These are phyloP conservation scores for Mariannaea elegans DNA, from an alignment of 2,329 filamentous ascomycete species.

Conservation along the genomic window DNA sequence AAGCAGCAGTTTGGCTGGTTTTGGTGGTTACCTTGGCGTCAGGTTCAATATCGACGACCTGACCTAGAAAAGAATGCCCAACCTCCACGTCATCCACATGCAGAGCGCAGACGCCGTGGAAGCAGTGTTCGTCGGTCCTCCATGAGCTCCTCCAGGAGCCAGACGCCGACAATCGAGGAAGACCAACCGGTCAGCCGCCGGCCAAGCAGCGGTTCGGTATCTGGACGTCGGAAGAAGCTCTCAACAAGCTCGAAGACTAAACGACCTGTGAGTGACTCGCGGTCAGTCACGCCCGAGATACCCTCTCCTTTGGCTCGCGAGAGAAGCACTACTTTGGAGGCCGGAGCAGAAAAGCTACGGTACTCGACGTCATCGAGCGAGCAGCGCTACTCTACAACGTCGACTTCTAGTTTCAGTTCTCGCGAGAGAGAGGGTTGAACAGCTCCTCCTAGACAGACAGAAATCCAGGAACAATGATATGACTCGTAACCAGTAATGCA, in stretches of 20 bases:
- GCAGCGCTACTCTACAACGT: conserved; percentile 15
- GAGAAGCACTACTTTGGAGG: conserved; percentile 45
- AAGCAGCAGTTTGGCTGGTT: conserved; percentile 77
- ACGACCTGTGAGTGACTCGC: conserved; percentile 56
- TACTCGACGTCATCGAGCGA: conserved; percentile 15
- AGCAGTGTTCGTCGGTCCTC: conserved; percentile 63
- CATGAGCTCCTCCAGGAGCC: conserved; percentile 59
- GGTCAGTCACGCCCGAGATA: conserved; percentile 64
- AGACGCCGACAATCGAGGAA: conserved; percentile 60
- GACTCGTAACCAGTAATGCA: neutral
- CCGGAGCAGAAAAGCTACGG: conserved; percentile 3
- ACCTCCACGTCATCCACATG: conserved; percentile 51
- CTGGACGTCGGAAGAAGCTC: conserved; percentile 62
- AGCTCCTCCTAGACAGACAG: neutral
- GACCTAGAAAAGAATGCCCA: conserved; percentile 49
- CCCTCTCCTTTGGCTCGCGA: conserved; percentile 63
- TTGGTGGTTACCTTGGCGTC: conserved; percentile 83
- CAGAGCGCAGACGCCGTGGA: conserved; percentile 60
- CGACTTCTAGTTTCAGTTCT: conserved; percentile 8
- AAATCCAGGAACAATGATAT: neutral
- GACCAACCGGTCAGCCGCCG: conserved; percentile 53
- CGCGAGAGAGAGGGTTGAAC: neutral
- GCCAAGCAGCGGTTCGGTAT: conserved; percentile 58
- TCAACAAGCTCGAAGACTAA: conserved; percentile 53
- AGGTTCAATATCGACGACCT: conserved; percentile 45